These are phyloP conservation scores for Verticillium longisporum DNA, from an alignment of 2,329 filamentous ascomycete species.

Conservation along the genomic window DNA sequence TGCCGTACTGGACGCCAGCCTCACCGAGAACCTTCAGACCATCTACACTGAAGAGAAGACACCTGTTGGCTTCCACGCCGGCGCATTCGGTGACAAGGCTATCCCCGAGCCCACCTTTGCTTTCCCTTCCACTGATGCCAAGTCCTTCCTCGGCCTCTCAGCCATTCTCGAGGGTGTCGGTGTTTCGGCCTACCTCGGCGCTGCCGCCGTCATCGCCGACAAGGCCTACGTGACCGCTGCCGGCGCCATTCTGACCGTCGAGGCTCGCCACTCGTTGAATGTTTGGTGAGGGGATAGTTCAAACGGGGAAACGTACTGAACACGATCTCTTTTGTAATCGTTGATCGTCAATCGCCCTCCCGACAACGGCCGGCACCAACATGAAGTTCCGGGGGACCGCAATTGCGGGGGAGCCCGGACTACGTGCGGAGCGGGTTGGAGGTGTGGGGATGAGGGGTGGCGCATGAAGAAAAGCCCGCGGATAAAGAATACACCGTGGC, in stretches of 20 bases:
- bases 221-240: slow-evolving; percentile 54
- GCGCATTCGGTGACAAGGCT: slow-evolving; percentile 37
- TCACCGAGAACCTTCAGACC: slow-evolving; percentile 51
- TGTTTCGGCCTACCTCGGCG: slow-evolving; percentile 58
- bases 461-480: not conserved
- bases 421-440: not conserved
- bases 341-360: not conserved
- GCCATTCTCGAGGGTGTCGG: slow-evolving; percentile 59
- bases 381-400: not conserved
- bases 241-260: slow-evolving; percentile 56
- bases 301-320: not conserved
- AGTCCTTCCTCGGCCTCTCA: slow-evolving; percentile 53
- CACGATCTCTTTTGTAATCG: not conserved
- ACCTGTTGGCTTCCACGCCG: slow-evolving; percentile 50
- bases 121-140: slow-evolving; percentile 49
- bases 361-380: not conserved
- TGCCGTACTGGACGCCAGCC: slow-evolving; percentile 41
- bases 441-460: not conserved
- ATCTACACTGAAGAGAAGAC: slow-evolving; percentile 50
- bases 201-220: slow-evolving; percentile 49
- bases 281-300: no score
- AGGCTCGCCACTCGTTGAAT: slow-evolving; percentile 50
- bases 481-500: not conserved
- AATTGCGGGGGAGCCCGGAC: not conserved
- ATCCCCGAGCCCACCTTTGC: slow-evolving; percentile 35